Evolutionary conservation across 805 yeast genomes (phyloP).

Genomic region (Candida stauntonica): DNA sequence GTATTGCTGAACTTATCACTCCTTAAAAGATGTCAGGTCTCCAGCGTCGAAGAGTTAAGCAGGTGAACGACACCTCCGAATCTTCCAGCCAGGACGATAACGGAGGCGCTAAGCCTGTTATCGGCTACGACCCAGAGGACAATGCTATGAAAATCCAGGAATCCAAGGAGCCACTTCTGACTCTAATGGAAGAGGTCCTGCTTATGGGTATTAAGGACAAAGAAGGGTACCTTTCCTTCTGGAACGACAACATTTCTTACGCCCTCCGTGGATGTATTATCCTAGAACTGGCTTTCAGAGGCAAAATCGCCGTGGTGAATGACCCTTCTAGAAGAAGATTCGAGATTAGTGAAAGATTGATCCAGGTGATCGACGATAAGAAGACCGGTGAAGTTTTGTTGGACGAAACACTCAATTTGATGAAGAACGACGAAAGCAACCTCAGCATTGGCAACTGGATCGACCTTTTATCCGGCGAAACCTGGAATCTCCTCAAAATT

Average conservation of each 20-base stretch:
- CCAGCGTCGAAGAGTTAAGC: constrained; percentile 71
- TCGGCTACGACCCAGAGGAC: constrained; percentile 76
- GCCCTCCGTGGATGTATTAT: constrained; percentile 93
- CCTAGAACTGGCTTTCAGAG: constrained; percentile 87
- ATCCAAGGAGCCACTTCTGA: constrained; percentile 60
- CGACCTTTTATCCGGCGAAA: constrained; percentile 89
- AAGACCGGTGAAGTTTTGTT: constrained; percentile 93
- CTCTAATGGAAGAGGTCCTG: constrained; percentile 94
- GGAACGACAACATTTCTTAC: constrained; percentile 97
- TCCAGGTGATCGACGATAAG: constrained; percentile 80
- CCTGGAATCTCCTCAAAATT: constrained; percentile 95
- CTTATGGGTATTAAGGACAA: constrained; percentile 91
- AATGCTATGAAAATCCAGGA: constrained; percentile 33
- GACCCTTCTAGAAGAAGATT: constrained; percentile 90
- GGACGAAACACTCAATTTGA: constrained; percentile 88
- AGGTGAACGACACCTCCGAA: constrained; percentile 17
- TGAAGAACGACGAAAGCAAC: constrained; percentile 77
- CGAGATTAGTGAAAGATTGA: constrained; percentile 79
- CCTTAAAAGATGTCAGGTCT: constrained; percentile 46
- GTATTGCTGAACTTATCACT: no score
- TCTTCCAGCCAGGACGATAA: constrained; percentile 1
- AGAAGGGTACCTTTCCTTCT: constrained; percentile 93
- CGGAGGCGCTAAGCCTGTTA: constrained; percentile 34
- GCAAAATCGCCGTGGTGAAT: constrained; percentile 81
- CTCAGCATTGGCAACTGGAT: constrained; percentile 87